Conservation (phyloP, 257 asterid species). For the Przewalskia tangutica region DNA sequence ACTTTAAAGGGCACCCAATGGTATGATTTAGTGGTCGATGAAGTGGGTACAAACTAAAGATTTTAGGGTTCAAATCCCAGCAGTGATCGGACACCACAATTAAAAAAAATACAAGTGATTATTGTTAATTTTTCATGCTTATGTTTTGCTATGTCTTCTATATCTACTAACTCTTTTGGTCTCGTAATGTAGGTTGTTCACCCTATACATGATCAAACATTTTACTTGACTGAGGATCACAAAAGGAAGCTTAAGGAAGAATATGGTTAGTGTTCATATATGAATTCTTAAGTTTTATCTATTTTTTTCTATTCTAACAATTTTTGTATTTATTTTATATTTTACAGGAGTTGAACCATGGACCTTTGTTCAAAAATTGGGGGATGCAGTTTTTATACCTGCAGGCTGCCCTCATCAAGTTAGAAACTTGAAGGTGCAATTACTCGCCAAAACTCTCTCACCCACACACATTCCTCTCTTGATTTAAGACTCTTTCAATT, state of each 20-base stretch:
- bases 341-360: slow-evolving; percentile 77
- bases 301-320: background rate
- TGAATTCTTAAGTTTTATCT: background rate
- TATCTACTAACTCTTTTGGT: background rate
- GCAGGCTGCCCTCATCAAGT: slow-evolving; percentile 98
- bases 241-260: slow-evolving; percentile 72
- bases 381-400: slow-evolving; percentile 86
- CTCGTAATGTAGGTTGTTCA: slow-evolving; percentile 43
- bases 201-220: slow-evolving; percentile 81
- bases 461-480: background rate
- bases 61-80: background rate
- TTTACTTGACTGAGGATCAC: slow-evolving; percentile 74
- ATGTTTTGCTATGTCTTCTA: background rate
- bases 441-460: background rate
- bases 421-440: slow-evolving; percentile 66
- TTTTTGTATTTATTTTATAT: background rate
- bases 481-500: background rate
- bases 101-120: background rate
- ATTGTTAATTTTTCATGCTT: background rate
- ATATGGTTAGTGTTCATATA: slow-evolving; percentile 41
- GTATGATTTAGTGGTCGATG: background rate
- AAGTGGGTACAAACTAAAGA: background rate
- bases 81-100: background rate
- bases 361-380: slow-evolving; percentile 75
- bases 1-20: background rate